phyloP scores from a whole-genome alignment of 2,329 filamentous ascomycete species.

The Aspergillus quadrilineatus region DNA sequence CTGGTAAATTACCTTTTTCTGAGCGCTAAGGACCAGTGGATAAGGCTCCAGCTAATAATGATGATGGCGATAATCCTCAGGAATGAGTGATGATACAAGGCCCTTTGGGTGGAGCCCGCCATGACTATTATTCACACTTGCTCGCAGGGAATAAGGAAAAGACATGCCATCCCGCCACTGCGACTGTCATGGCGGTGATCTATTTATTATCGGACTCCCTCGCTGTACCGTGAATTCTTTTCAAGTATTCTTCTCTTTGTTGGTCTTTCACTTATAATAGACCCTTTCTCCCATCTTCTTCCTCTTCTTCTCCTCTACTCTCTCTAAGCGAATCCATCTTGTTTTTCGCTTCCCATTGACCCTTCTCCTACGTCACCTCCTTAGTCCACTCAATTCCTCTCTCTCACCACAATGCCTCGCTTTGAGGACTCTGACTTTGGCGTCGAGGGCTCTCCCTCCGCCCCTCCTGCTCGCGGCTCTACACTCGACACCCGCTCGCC shows the following conservation, averaged over 20 bases:
- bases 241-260: conserved; percentile 5
- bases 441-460: conserved; percentile 34
- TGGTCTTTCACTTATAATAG: neutral
- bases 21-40: conserved; percentile 1
- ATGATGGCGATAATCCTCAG: conserved; percentile 42
- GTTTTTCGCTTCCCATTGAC: conserved; percentile 12
- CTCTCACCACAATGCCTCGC: conserved; percentile 54
- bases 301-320: neutral
- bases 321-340: neutral
- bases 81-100: conserved; percentile 29
- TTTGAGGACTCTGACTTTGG: conserved; percentile 60
- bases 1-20: conserved; percentile 6
- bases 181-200: neutral
- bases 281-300: neutral
- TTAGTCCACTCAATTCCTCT: neutral
- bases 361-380: neutral
- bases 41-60: conserved; percentile 13
- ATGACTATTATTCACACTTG: conserved; percentile 14
- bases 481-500: conserved; percentile 26
- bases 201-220: conserved; percentile 7
- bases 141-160: conserved; percentile 7
- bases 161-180: conserved; percentile 12
- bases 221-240: conserved; percentile 1
- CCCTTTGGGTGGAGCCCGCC: conserved; percentile 26
- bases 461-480: conserved; percentile 12